phyloP scores from a whole-genome alignment of 2,329 filamentous ascomycete genomes.

The Stagonosporopsis rhizophila region DNA sequence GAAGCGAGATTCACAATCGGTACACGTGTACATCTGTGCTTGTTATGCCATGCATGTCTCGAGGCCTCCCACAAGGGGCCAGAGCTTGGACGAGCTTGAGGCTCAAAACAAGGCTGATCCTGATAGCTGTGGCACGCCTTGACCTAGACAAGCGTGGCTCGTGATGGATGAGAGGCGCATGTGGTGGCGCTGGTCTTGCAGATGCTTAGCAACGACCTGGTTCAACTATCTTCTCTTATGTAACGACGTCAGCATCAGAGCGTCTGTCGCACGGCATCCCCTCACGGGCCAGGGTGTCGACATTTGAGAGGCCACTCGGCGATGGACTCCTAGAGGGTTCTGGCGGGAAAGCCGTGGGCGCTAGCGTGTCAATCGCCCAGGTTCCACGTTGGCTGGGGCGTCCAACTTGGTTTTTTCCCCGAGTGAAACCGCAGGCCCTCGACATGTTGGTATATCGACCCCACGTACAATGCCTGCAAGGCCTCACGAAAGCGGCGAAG shows the following conservation, averaged over 20 bases:
- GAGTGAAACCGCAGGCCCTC: constrained; percentile 20
- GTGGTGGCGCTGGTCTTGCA: constrained; percentile 3
- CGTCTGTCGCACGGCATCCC: not conserved
- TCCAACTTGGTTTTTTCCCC: not conserved
- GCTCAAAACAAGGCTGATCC: constrained; percentile 15
- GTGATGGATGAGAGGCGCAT: not conserved
- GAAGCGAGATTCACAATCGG: not conserved
- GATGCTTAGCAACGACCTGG: constrained; percentile 6
- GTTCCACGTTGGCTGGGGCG: not conserved
- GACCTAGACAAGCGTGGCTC: constrained; percentile 3
- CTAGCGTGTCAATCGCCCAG: not conserved
- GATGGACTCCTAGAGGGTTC: not conserved
- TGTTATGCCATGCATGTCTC: not conserved
- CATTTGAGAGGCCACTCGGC: constrained; percentile 6
- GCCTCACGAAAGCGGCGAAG: constrained; percentile 7
- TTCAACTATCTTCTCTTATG: not conserved
- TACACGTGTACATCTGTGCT: not conserved
- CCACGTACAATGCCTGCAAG: constrained; percentile 22
- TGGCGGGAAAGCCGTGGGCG: constrained; percentile 1
- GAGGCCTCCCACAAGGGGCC: not conserved
- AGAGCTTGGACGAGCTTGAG: constrained; percentile 1
- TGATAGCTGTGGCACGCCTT: constrained; percentile 3
- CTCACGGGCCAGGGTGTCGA: not conserved
- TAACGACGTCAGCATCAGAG: constrained; percentile 3
- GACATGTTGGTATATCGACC: constrained; percentile 3